Evolutionary conservation across 2,329 filamentous ascomycete species (phyloP), one percentile per base, ranked within the genome.

Genomic region (Penicillium sp.): DNA sequence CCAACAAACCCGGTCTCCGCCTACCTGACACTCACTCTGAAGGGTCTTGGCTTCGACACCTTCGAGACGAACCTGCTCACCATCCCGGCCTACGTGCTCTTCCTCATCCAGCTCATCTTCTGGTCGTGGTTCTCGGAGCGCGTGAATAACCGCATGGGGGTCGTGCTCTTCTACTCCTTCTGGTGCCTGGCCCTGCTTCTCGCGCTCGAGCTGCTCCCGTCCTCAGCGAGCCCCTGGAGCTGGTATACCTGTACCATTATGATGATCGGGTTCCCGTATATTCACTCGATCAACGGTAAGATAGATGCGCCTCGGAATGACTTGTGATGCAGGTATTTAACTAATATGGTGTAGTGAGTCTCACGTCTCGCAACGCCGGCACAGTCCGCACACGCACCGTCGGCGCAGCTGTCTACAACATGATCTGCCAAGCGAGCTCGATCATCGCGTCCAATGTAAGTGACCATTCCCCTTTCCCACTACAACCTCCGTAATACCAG

Each of bases 41-140:
- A 83, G 65, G 78, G 83, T 2, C 76, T 88, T 3, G 86, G 81
- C 17, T 88, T 88, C 74, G 76, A 75, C 51, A 86, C 85, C 2
- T 85, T 90, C 69, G 75, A 85, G 35, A 84, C 83, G 29, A 90
- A 89, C 66, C 78, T 91, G 63, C 81, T 90, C 21, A 86, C 86
- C 0, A 88, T 89, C 17, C 86, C 85, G 0, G 82, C 84, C 0
- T 55, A 84, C 83, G 15, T 79, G 78, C 0, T 73, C 87, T 2
- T 86, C 86, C 69, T 86, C 87, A 62, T 60, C 85, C 52, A 85
- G 84, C 51, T 82, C 88, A 74, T 69, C 87, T 21, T 70, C 76
- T 2, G 79, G 61, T 84, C 86, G 0, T 85, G 79, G 74, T 77
- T 83, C 51, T 85, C 83, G 5, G 84, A 87, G 59, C 79, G 82